Evolutionary conservation across 768 basidiomycete genomes (phyloP).

Genomic region (Lactarius hengduanensis): DNA sequence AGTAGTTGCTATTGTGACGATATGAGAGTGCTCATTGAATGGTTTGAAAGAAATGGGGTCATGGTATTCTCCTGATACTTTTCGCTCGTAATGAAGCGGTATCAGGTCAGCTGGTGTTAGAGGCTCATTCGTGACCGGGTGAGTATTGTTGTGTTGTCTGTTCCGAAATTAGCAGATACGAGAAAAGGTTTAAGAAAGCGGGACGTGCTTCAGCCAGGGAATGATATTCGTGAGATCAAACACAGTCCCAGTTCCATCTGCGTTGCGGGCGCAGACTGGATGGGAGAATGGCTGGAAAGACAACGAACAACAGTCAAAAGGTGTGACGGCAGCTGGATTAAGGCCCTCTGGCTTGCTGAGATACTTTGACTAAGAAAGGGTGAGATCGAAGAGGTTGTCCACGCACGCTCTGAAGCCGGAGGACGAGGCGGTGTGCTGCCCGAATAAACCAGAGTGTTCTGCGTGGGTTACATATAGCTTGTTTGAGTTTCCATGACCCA

Average conservation of each 20-base stretch:
- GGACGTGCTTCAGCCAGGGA: conserved; percentile 84
- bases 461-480: conserved; percentile 89
- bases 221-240: conserved; percentile 93
- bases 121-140: conserved; percentile 73
- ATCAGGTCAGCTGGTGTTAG: conserved; percentile 73
- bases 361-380: conserved; percentile 19
- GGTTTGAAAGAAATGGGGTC: conserved; percentile 98
- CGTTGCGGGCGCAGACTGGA: conserved; percentile 84
- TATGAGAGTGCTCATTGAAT: conserved; percentile 94
- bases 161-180: conserved; percentile 7
- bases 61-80: conserved; percentile 82
- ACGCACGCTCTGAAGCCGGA: conserved; percentile 68
- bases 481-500: conserved; percentile 87
- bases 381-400: conserved; percentile 22
- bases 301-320: conserved; percentile 90
- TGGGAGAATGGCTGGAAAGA: conserved; percentile 88
- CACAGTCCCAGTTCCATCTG: conserved; percentile 75
- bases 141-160: conserved; percentile 79
- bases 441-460: conserved; percentile 78
- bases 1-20: conserved; percentile 84
- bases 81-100: conserved; percentile 77
- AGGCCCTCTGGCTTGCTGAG: conserved; percentile 65
- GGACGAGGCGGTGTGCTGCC: conserved; percentile 75
- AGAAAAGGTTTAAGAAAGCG: neutral
- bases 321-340: conserved; percentile 61